Evolutionary conservation across 352 stramenopile genomes (phyloP), one percentile per base, ranked within the genome.

Genomic region (Globisporangium alternatum): DNA sequence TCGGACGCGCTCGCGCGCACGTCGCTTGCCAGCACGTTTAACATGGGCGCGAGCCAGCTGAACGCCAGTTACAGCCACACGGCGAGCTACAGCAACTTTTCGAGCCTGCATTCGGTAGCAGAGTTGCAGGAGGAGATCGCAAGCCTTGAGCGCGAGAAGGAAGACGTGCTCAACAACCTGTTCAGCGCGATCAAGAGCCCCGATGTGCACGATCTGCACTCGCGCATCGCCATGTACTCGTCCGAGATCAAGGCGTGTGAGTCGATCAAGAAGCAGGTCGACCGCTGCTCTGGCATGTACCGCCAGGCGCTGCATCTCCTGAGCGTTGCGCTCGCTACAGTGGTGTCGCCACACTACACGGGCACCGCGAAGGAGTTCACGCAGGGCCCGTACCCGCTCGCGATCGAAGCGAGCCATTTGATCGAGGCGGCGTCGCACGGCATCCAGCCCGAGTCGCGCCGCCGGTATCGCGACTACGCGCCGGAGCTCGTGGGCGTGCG

Each of bases 171-270:
- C 2, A 86, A 71, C 58, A 83, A 86, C 58, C 52, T 92, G 5
- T 86, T 92, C 51, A 74, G 76, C 52, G 61, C 79, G 0, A 73
- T 85, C 13, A 77, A 82, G 3, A 79, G 86, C 61, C 80, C 86
- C 8, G 80, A 88, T 12, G 81, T 85, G 21, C 72, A 91, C 60
- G 81, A 90, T 39, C 60, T 95, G 22, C 80, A 95, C 63, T 68
- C 83, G 22, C 81, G 83, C 25, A 82, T 95, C 58, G 78, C 83
- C 5, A 77, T 89, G 44, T 90, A 83, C 58, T 80, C 80, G 5
- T 90, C 83, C 5, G 86, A 95, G 66, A 89, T 91, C 65, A 88
- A 91, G 62, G 86, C 86, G 0, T 82, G 83, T 35, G 73, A 89
- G 49, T 89, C 76, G 56, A 81, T 90, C 3, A 75, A 83, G 59